phyloP scores from a whole-genome alignment of 495 filamentous ascomycete genomes.

The Annulohypoxylon moriforme region DNA sequence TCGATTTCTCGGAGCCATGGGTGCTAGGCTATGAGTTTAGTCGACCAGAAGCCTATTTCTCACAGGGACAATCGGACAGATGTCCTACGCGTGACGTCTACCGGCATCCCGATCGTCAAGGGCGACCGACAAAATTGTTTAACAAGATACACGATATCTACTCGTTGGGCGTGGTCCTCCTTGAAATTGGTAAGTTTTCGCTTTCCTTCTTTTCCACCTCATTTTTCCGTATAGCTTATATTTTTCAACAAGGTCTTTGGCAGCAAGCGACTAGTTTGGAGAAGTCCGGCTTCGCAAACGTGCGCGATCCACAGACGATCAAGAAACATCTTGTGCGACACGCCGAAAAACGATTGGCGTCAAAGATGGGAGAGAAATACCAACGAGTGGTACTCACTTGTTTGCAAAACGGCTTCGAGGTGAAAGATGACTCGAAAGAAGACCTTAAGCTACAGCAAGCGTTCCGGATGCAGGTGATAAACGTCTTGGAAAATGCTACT shows the following conservation, averaged over 20 bases:
- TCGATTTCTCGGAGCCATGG: slow-evolving; percentile 43
- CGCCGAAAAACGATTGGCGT: slow-evolving; percentile 39
- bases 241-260: slow-evolving; percentile 27
- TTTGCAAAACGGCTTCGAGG: slow-evolving; percentile 45
- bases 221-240: not conserved
- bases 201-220: not conserved
- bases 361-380: slow-evolving; percentile 49
- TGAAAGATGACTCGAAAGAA: slow-evolving; percentile 48
- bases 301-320: slow-evolving; percentile 45
- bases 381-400: slow-evolving; percentile 46
- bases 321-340: slow-evolving; percentile 46
- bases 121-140: slow-evolving; percentile 41
- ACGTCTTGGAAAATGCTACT: slow-evolving; percentile 43
- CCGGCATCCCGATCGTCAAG: slow-evolving; percentile 49
- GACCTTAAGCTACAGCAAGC: slow-evolving; percentile 50
- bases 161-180: slow-evolving; percentile 43
- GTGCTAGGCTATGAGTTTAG: slow-evolving; percentile 51
- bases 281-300: slow-evolving; percentile 41
- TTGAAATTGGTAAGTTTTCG: slow-evolving; percentile 48
- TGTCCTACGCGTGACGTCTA: slow-evolving; percentile 44
- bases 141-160: slow-evolving; percentile 54
- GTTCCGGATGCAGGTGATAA: slow-evolving; percentile 48
- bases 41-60: slow-evolving; percentile 43
- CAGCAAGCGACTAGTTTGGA: slow-evolving; percentile 46
- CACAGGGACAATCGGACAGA: slow-evolving; percentile 38